phyloP scores from a whole-genome alignment of 148 eudicot species.

The Spergularia marina region DNA sequence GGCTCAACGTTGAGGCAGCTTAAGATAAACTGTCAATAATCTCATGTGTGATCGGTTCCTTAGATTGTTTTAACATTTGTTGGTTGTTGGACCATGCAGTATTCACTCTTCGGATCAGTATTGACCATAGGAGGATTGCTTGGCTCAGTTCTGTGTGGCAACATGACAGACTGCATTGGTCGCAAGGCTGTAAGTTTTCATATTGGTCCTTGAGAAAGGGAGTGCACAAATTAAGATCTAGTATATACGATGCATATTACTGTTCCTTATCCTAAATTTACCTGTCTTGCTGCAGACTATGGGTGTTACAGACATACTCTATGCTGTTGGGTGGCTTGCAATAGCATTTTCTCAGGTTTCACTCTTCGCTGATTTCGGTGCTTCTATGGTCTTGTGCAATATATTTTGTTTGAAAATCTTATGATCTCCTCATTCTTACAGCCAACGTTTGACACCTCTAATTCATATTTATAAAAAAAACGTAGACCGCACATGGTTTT shows the following conservation, averaged over 20 bases:
- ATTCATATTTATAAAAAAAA: too few relatives aligned
- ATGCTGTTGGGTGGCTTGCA: slow-evolving; percentile 39
- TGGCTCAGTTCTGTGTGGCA: slow-evolving; percentile 64
- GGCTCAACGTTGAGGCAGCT: too few relatives aligned
- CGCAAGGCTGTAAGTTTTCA: slow-evolving; percentile 54
- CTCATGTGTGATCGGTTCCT: too few relatives aligned
- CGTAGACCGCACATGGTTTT: too few relatives aligned
- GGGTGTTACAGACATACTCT: slow-evolving; percentile 34
- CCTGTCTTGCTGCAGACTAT: slow-evolving; percentile 41
- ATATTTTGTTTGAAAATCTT: background rate
- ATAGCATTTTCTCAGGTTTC: slow-evolving; percentile 45
- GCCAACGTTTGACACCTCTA: too few relatives aligned
- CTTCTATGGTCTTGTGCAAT: background rate
- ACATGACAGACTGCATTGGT: slow-evolving; percentile 55
- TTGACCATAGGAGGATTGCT: slow-evolving; percentile 62
- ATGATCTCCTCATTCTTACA: background rate
- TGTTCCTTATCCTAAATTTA: background rate
- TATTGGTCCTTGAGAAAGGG: background rate
- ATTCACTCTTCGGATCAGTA: slow-evolving; percentile 68
- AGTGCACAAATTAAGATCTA: background rate
- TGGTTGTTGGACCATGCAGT: slow-evolving; percentile 34
- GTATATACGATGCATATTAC: background rate
- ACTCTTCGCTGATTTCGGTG: background rate
- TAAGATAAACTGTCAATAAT: too few relatives aligned
- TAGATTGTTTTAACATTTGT: background rate